These are phyloP conservation scores for Glycine tomentella DNA, from an alignment of 306 rosid genomes.

Conservation along the genomic window DNA sequence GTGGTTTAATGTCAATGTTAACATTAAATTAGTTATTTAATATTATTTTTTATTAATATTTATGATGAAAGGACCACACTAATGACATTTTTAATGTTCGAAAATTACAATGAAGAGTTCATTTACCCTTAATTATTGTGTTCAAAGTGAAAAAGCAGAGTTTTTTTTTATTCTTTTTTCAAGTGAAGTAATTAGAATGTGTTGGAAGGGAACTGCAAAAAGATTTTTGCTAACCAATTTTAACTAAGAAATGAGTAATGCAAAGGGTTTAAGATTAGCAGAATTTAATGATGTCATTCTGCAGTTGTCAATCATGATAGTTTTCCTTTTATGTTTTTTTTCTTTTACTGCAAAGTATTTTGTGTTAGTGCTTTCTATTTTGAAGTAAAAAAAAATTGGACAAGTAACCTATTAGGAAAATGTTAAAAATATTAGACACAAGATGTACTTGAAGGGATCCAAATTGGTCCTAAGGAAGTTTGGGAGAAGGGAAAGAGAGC, in stretches of 20 bases:
- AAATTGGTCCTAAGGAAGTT: conserved; percentile 4
- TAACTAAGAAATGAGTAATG: not conserved
- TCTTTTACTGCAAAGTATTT: not conserved
- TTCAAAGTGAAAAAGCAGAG: not conserved
- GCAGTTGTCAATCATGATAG: not conserved
- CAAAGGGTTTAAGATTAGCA: conserved; percentile 3
- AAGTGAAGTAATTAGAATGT: not conserved
- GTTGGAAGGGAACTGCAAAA: not conserved
- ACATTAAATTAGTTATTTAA: conserved; percentile 2
- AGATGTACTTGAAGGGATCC: conserved; percentile 23
- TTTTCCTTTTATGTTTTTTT: not conserved
- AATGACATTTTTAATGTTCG: not conserved
- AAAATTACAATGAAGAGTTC: not conserved
- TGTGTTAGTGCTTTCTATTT: not conserved
- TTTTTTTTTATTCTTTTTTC: not conserved
- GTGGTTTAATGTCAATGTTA: conserved; percentile 18
- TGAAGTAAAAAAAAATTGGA: not conserved
- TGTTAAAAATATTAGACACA: conserved; percentile 1
- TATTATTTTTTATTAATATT: not conserved
- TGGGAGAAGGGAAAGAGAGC: conserved; percentile 31
- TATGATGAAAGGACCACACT: not conserved
- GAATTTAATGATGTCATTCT: conserved; percentile 25
- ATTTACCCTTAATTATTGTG: too few species aligned
- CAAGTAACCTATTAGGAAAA: not conserved
- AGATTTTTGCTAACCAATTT: not conserved